These are phyloP conservation scores for Isabelozyma rhagii DNA, from an alignment of 805 yeast species.

Conservation along the genomic window DNA sequence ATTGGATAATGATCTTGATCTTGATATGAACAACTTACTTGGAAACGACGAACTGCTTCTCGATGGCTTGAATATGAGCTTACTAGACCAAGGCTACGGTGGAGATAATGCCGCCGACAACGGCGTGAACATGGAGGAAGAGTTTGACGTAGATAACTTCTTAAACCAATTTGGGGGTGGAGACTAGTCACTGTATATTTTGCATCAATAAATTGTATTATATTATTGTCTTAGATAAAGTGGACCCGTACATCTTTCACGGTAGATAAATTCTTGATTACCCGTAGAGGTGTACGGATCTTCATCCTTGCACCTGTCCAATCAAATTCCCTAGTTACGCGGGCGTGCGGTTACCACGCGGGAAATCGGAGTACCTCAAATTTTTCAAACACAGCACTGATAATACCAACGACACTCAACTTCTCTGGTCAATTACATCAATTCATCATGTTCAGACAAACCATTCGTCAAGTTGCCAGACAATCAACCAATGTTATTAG, in stretches of 20 bases:
- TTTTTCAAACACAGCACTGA: not conserved
- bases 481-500: constrained; percentile 55
- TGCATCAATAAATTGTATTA: not conserved
- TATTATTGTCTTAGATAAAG: too few species aligned
- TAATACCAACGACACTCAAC: not conserved
- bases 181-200: constrained; percentile 11
- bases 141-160: constrained; percentile 44
- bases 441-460: constrained; percentile 55
- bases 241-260: too few species aligned
- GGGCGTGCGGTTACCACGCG: not conserved
- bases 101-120: constrained; percentile 16
- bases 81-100: constrained; percentile 28
- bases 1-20: constrained; percentile 9
- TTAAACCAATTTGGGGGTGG: constrained; percentile 41
- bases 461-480: constrained; percentile 59
- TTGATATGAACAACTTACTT: constrained; percentile 34
- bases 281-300: not conserved
- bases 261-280: too few species aligned
- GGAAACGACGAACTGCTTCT: constrained; percentile 39
- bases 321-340: constrained; percentile 22
- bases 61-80: constrained; percentile 41
- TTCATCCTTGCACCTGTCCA: constrained; percentile 19
- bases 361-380: not conserved
- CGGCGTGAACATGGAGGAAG: constrained; percentile 24
- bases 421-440: not conserved